Conservation (phyloP, 2,329 filamentous ascomycete species). For the Fonsecaea pedrosoi region DNA sequence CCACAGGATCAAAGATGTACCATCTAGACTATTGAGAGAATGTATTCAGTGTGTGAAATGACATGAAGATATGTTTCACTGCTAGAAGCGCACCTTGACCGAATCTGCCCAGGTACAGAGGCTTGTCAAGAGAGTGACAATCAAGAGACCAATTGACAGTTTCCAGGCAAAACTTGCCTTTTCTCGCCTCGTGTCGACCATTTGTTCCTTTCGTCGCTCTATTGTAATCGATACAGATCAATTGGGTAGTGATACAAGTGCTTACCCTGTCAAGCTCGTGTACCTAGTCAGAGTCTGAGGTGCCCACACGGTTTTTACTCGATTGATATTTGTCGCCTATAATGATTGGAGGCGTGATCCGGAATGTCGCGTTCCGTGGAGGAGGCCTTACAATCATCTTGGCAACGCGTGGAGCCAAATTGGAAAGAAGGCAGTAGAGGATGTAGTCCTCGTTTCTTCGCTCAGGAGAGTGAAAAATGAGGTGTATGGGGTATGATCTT, state of each 20-base stretch:
- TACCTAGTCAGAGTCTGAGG: background rate
- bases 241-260: background rate
- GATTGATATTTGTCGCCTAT: background rate
- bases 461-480: too few relatives aligned
- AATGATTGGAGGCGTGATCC: slow-evolving; percentile 14
- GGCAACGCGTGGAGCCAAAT: too few relatives aligned
- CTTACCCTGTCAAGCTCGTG: background rate
- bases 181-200: background rate
- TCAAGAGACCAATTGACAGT: slow-evolving; percentile 11
- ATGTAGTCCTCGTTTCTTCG: too few relatives aligned
- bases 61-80: background rate
- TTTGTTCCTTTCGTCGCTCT: background rate
- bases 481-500: too few relatives aligned
- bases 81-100: slow-evolving; percentile 13
- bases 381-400: too few relatives aligned
- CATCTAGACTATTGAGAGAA: slow-evolving; percentile 20
- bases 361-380: slow-evolving; percentile 13
- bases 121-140: slow-evolving; percentile 12
- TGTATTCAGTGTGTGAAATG: background rate
- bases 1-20: slow-evolving; percentile 40
- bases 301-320: background rate
- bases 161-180: slow-evolving; percentile 7
- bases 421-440: too few relatives aligned
- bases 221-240: background rate
- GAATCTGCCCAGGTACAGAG: slow-evolving; percentile 24